These are phyloP conservation scores for Meripilus lineatus DNA, from an alignment of 1,284 basidiomycete species.

Conservation along the genomic window DNA sequence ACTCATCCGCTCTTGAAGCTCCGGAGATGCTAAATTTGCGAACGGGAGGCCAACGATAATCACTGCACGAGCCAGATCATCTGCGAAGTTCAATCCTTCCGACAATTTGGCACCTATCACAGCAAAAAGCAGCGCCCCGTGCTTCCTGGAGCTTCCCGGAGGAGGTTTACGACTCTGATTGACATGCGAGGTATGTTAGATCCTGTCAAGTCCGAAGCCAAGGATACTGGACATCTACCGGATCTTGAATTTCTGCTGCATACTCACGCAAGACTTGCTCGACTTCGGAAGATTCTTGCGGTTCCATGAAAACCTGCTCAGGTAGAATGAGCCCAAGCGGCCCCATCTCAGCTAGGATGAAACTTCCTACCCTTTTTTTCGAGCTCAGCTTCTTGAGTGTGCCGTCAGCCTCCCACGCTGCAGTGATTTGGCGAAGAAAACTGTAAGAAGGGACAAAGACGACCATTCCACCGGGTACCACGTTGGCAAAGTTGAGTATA, in stretches of 20 bases:
- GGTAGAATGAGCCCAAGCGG: background rate
- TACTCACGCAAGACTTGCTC: constrained; percentile 80
- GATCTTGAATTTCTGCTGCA: constrained; percentile 47
- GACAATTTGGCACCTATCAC: constrained; percentile 97
- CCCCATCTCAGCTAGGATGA: constrained; percentile 1
- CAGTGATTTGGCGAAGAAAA: constrained; percentile 69
- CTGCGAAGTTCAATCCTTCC: constrained; percentile 95
- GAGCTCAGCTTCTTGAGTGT: constrained; percentile 55
- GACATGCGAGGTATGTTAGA: background rate
- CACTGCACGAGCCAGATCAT: constrained; percentile 85
- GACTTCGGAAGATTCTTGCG: constrained; percentile 71
- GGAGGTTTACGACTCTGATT: background rate
- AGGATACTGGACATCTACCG: constrained; percentile 24
- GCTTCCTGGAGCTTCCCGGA: constrained; percentile 26
- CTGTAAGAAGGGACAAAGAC: constrained; percentile 94
- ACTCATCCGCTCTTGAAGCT: constrained; percentile 88
- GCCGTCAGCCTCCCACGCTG: constrained; percentile 63
- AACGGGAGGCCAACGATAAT: constrained; percentile 92
- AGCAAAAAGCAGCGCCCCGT: constrained; percentile 80
- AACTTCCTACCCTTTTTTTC: constrained; percentile 67
- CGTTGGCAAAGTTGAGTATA: constrained; percentile 71
- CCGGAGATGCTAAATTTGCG: constrained; percentile 86
- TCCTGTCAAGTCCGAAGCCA: background rate
- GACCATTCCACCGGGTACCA: constrained; percentile 87
- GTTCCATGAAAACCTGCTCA: constrained; percentile 82